Evolutionary conservation across 2,329 filamentous ascomycete genomes (phyloP), one percentile per base, ranked within the genome.

Genomic region (Microdochium paspali): DNA sequence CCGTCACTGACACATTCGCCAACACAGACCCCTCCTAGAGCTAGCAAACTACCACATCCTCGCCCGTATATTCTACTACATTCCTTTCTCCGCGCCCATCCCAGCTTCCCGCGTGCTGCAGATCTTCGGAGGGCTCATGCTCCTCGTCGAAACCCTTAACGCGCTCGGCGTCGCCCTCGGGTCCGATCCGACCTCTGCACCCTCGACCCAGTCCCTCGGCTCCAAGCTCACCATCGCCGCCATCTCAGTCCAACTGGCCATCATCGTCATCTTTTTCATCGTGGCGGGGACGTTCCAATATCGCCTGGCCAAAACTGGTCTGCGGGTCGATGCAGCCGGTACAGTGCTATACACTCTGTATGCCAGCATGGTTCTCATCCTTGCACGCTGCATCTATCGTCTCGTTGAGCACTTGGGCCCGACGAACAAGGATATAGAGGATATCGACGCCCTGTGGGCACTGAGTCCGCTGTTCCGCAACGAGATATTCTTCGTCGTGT

Each of bases 21-120:
- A n/a, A n/a, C 6, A 25, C 48, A 77, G 77, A 2, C 81, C 82
- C 0, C 65, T 84, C 3, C 74, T 82, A 45, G 79, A 82, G 50
- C 73, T 81, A 3, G 72, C 75, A 49, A 83, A 84, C 63, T 85
- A 84, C 61, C 74, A 81, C 55, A 69, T 83, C 50, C 74, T 85
- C 46, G 76, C 75, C 3, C 74, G 80, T 2, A 67, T 81, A 10
- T 68, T 85, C 24, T 76, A 75, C 62, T 85, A 84, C 60, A 69
- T 83, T 2, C 81, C 81, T 0, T 76, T 80, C 56, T 68, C 74
- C 46, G 68, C 80, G 0, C 80, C 80, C 0, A 58, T 79, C n/a
- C 66, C 70, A 15, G 68, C 73, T 0, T 63, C 63, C 47, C 62
- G 63, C 18, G 70, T 77, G 24, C 54, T 76, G 12, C 56, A 61